A percentile compares a stretch with the other conserved stretches of the same genome.
Conservation (phyloP, 257 asterid genomes). For the Eucommia ulmoides region DNA sequence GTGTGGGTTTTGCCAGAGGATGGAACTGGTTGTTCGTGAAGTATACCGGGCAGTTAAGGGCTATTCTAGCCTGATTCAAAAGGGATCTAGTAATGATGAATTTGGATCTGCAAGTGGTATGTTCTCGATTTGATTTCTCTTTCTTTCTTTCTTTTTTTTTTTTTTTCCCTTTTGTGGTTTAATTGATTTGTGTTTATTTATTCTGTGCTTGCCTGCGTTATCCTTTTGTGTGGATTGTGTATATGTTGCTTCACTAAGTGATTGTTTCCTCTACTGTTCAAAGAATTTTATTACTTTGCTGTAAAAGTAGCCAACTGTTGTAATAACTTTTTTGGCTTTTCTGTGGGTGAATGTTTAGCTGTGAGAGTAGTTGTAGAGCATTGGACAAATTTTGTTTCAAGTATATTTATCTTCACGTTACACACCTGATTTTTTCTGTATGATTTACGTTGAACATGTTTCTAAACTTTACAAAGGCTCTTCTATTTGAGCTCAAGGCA, state of each 20-base stretch:
- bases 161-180: no score
- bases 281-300: background rate
- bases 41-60: constrained; percentile 58
- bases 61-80: constrained; percentile 30
- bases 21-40: constrained; percentile 93
- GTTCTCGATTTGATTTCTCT: constrained; percentile 16
- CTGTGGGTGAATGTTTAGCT: background rate
- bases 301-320: background rate
- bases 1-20: constrained; percentile 98
- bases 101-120: constrained; percentile 29
- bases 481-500: no score
- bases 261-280: no score
- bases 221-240: background rate
- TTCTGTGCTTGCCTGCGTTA: background rate
- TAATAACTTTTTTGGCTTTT: background rate
- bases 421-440: no score
- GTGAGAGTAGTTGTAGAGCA: background rate
- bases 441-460: no score
- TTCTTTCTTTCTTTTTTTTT: background rate
- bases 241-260: background rate
- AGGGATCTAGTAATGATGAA: constrained; percentile 36
- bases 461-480: no score
- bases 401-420: no score
- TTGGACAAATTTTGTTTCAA: background rate
- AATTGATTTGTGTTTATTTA: background rate